Evolutionary conservation across 2,329 filamentous ascomycete genomes (phyloP), one percentile per base, ranked within the genome.

Genomic region (Monosporascus sp.): DNA sequence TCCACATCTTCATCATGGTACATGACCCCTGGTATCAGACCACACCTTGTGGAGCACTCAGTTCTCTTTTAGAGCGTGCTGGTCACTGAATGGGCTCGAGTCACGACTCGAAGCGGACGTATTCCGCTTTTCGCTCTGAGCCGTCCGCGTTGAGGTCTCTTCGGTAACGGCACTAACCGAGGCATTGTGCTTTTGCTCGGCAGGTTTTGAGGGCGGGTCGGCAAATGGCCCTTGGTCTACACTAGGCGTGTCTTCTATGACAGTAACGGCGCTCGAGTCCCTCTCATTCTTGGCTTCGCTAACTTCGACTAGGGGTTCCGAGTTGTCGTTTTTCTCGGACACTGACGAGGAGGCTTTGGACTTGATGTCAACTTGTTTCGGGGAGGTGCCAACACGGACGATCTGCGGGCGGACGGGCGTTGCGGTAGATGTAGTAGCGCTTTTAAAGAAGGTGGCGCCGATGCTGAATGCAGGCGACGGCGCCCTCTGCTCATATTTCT

Each of bases 361-460:
- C 48, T 64, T 63, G 39, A 64, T 63, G 56, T 70, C 65, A 14
- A 75, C 67, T 5, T 72, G 67, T 62, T 72, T 76, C 56, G 66
- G 52, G 58, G 67, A 72, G 52, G 71, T 79, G 43, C 77, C 77
- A 20, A 86, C 80, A 54, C 81, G 80, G 47, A 86, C 77, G 37
- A 86, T 76, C 62, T 84, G 81, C 22, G 82, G 81, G 48, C 77
- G 77, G 25, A 78, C 77, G 22, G 80, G 77, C 24, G 75, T 80
- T 15, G 80, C 81, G 2, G 81, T 85, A 37, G 77, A 73, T 38
- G 78, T 74, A 61, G 74, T 83, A 58, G 82, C 82, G 56, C 79
- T 85, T 72, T 84, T 87, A 59, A 88, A 72, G 68, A 87, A 87
- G 1, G 84, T 85, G 20, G 84, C 84, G 18, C 84, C 84, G 52